Conservation (phyloP, 305 asterid genomes). For the Nicotiana rustica region DNA sequence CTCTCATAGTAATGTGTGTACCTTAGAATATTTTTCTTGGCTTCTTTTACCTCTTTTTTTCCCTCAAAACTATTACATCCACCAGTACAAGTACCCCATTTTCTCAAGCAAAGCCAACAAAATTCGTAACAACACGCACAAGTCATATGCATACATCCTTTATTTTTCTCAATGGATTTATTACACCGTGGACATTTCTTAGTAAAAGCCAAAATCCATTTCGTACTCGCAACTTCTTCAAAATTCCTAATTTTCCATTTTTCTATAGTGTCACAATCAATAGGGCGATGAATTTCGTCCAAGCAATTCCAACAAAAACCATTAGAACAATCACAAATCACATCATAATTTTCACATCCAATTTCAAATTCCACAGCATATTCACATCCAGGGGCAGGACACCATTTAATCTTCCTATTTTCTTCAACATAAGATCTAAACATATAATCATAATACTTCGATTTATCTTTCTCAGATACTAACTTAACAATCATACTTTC, state of each 20-base stretch:
- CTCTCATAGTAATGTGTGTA: constrained; percentile 40
- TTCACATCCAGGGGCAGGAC: background rate
- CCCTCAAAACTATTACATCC: background rate
- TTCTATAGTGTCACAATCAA: constrained; percentile 26
- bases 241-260: constrained; percentile 26
- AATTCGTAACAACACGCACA: background rate
- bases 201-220: no score
- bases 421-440: background rate
- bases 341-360: constrained; percentile 31
- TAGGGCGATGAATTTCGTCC: constrained; percentile 34
- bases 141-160: no score
- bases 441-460: background rate
- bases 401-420: background rate
- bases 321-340: constrained; percentile 32
- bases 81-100: background rate
- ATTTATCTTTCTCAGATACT: constrained; percentile 33
- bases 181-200: no score
- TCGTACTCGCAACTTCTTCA: no score
- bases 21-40: constrained; percentile 28
- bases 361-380: constrained; percentile 7
- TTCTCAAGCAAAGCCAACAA: no score
- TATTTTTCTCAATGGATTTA: no score
- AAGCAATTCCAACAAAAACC: constrained; percentile 37
- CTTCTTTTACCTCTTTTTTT: constrained; percentile 28
- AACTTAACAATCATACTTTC: constrained; percentile 27